These are phyloP conservation scores for Coprinellus micaceus DNA, from an alignment of 768 basidiomycete genomes.

Conservation along the genomic window DNA sequence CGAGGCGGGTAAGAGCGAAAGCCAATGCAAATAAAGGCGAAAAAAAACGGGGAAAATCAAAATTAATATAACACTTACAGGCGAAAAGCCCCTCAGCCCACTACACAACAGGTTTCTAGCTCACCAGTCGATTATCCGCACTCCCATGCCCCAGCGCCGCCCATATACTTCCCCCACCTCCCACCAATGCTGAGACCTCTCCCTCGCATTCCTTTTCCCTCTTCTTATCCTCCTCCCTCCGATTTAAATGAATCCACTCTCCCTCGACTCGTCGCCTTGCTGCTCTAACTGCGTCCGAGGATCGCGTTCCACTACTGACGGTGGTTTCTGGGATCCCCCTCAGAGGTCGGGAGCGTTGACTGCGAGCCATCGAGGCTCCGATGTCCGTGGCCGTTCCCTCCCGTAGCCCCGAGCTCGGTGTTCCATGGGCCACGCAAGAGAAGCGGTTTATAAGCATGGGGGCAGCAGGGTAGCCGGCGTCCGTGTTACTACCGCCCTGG, in stretches of 20 bases:
- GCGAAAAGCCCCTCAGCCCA: not conserved
- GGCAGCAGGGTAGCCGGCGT: not conserved
- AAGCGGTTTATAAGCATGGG: too few species aligned
- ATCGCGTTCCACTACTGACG: too few species aligned
- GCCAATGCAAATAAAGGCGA: constrained; percentile 1
- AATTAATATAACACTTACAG: constrained; percentile 22
- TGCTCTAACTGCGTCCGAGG: not conserved
- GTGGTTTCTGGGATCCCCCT: too few species aligned
- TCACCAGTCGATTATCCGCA: not conserved
- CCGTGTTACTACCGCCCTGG: too few species aligned
- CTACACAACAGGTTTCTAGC: not conserved
- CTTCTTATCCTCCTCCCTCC: not conserved
- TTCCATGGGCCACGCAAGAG: too few species aligned
- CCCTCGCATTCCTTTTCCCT: not conserved
- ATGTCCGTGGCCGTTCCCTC: not conserved
- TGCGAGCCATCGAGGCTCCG: not conserved
- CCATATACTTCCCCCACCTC: not conserved
- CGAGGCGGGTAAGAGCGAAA: not conserved
- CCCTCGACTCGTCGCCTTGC: not conserved
- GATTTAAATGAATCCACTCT: not conserved
- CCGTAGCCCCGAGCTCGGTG: not conserved
- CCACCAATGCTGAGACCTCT: too few species aligned
- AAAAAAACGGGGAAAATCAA: constrained; percentile 45
- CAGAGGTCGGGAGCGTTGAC: too few species aligned
- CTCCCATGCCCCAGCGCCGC: not conserved